Conservation (phyloP, 2,329 filamentous ascomycete species). For the Diaporthe destruens region DNA sequence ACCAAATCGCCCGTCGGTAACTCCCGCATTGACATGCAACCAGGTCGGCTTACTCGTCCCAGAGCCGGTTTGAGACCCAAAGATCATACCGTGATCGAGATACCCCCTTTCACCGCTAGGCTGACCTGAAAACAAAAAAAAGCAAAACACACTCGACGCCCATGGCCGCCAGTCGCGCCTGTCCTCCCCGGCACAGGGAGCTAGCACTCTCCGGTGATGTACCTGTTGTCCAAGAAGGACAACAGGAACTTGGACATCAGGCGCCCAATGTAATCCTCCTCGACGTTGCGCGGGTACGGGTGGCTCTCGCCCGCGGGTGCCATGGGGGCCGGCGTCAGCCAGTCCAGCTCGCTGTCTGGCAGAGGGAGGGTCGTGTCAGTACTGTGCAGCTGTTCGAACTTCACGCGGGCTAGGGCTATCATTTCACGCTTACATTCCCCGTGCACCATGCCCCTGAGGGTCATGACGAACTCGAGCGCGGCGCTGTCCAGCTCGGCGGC, state of each 20-base stretch:
- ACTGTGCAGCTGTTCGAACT: neutral
- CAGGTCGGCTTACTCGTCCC: neutral
- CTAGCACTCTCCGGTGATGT: constrained; percentile 56
- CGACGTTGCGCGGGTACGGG: constrained; percentile 61
- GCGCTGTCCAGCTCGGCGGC: constrained; percentile 61
- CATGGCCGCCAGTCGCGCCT: neutral
- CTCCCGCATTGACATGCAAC: constrained; percentile 15
- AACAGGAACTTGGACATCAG: constrained; percentile 67
- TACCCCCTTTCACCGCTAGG: neutral
- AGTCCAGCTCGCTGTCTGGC: constrained; percentile 57
- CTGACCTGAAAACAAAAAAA: neutral
- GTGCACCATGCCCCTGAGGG: constrained; percentile 58
- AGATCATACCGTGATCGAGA: constrained; percentile 1
- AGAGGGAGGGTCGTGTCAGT: constrained; percentile 15
- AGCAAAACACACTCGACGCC: constrained; percentile 15
- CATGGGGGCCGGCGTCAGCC: constrained; percentile 59
- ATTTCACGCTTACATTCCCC: constrained; percentile 57
- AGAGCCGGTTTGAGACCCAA: constrained; percentile 1
- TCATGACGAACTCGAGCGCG: constrained; percentile 59
- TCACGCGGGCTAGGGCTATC: neutral
- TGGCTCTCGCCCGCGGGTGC: constrained; percentile 57
- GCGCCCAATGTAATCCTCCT: constrained; percentile 65
- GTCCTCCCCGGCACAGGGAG: neutral
- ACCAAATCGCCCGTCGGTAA: neutral
- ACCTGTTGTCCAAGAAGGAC: constrained; percentile 65